Conservation (phyloP, 495 filamentous ascomycete genomes). For the Aspergillus diversus region DNA sequence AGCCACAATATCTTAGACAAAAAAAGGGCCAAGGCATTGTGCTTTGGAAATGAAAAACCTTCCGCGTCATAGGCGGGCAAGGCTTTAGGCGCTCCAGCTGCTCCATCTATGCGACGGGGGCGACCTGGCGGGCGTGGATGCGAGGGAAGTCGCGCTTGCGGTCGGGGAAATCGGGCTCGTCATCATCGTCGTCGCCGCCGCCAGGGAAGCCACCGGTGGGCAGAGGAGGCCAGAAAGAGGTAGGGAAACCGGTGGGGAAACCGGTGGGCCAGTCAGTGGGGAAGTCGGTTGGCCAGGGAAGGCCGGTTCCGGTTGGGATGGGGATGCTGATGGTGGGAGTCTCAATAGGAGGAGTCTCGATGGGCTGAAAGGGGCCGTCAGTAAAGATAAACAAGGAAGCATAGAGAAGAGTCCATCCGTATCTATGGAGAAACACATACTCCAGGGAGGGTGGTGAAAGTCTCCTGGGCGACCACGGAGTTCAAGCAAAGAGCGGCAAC, state of each 20-base stretch:
- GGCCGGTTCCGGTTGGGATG: constrained; percentile 10
- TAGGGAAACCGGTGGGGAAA: background rate
- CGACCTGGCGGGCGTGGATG: constrained; percentile 36
- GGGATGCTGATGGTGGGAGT: background rate
- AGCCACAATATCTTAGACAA: background rate
- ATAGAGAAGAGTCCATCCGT: background rate
- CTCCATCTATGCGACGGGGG: constrained; percentile 25
- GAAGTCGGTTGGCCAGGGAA: background rate
- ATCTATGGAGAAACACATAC: background rate
- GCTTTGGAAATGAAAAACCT: too few species aligned
- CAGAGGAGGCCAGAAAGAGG: background rate
- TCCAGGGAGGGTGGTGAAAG: constrained; percentile 4
- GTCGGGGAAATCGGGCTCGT: background rate
- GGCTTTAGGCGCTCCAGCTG: too few species aligned
- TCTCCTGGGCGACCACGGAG: constrained; percentile 27
- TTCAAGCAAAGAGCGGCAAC: constrained; percentile 31
- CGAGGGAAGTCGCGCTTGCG: constrained; percentile 25
- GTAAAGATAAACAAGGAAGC: constrained; percentile 1
- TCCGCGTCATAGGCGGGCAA: too few species aligned
- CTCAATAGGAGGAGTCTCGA: background rate
- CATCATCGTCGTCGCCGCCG: constrained; percentile 1
- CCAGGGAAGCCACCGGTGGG: constrained; percentile 4
- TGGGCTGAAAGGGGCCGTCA: background rate
- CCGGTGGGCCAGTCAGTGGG: background rate
- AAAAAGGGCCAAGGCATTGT: background rate